These are phyloP conservation scores for Botrytis fabae DNA, from an alignment of 2,329 filamentous ascomycete genomes.

Conservation along the genomic window DNA sequence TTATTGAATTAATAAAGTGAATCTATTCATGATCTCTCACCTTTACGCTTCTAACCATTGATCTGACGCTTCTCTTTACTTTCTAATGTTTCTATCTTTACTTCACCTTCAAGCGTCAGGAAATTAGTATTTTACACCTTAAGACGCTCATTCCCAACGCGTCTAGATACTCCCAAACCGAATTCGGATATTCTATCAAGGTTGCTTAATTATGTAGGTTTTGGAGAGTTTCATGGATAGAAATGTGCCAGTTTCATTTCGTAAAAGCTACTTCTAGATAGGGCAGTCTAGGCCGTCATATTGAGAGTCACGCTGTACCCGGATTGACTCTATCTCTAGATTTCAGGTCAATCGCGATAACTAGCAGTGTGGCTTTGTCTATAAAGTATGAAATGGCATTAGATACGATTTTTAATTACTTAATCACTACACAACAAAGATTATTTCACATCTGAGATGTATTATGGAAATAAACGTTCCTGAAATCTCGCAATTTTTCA, in stretches of 20 bases:
- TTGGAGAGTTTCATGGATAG: background rate
- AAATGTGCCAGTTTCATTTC: rapidly evolving
- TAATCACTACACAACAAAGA: background rate
- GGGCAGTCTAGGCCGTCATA: background rate
- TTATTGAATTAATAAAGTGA: background rate
- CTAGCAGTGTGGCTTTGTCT: background rate
- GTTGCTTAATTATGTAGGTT: background rate
- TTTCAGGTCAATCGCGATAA: too few relatives aligned
- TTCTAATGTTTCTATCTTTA: background rate
- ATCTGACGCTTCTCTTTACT: rapidly evolving
- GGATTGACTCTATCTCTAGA: too few relatives aligned
- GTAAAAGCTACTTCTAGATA: background rate
- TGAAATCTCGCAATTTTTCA: background rate
- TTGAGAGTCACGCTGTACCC: too few relatives aligned
- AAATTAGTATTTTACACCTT: rapidly evolving
- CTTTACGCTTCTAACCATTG: rapidly evolving
- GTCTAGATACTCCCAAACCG: background rate
- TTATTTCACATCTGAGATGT: rapidly evolving
- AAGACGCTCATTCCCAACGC: background rate
- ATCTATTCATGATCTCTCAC: background rate
- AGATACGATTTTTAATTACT: background rate
- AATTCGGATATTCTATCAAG: rapidly evolving
- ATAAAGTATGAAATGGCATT: rapidly evolving
- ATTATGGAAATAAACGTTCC: background rate
- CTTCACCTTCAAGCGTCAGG: background rate